These are phyloP conservation scores for Salix purpurea DNA, from an alignment of 345 rosid species.

Conservation along the genomic window DNA sequence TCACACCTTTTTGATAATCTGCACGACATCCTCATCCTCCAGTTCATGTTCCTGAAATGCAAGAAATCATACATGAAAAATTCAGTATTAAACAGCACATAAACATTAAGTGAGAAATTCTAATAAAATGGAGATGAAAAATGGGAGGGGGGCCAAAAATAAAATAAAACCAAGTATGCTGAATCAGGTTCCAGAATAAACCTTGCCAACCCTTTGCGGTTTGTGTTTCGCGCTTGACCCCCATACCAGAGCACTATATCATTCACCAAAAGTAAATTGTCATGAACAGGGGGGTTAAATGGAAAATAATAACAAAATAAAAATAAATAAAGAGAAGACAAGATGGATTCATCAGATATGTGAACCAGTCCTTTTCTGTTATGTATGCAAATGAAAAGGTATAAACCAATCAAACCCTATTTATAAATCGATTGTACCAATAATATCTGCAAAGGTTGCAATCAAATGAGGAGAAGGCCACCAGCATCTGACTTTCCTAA, in stretches of 20 bases:
- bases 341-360: neutral
- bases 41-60: constrained; percentile 85
- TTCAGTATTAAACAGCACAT: no score
- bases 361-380: neutral
- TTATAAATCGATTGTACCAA: neutral
- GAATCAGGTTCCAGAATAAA: constrained; percentile 21
- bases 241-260: constrained; percentile 86
- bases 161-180: neutral
- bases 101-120: neutral
- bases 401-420: neutral
- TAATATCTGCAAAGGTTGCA: neutral
- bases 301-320: neutral
- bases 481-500: no score
- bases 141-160: neutral
- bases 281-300: neutral
- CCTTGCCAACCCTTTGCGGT: constrained; percentile 99
- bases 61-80: neutral
- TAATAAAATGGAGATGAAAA: neutral
- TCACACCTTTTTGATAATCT: constrained; percentile 86
- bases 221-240: constrained; percentile 97
- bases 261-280: constrained; percentile 1
- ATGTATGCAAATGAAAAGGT: neutral
- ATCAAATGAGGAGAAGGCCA: neutral
- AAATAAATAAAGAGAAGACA: neutral
- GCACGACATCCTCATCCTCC: constrained; percentile 97